phyloP scores from a whole-genome alignment of 768 basidiomycete genomes.

The Auricularia auricula-judae region DNA sequence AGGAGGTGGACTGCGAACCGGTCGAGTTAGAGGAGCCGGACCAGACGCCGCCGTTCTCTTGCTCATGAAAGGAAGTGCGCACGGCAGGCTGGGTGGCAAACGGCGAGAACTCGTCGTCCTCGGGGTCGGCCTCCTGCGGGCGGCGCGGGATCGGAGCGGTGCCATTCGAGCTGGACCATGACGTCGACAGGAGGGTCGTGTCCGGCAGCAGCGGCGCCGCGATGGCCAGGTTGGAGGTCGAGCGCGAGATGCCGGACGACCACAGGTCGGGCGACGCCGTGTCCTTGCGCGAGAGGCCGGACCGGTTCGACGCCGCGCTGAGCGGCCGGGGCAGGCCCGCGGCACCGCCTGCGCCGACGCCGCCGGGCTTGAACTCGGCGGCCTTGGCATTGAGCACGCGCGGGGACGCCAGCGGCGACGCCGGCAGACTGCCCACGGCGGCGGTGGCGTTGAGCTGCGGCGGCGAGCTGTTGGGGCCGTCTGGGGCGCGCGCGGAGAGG shows the following conservation, averaged over 20 bases:
- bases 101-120: constrained; percentile 81
- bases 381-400: constrained; percentile 84
- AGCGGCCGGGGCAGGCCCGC: constrained; percentile 45
- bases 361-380: constrained; percentile 73
- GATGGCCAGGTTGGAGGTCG: constrained; percentile 79
- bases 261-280: constrained; percentile 87
- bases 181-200: constrained; percentile 34
- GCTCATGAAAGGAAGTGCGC: constrained; percentile 32
- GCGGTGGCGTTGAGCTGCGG: constrained; percentile 42
- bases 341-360: too few relatives aligned
- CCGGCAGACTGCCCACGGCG: constrained; percentile 70
- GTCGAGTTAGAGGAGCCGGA: constrained; percentile 36
- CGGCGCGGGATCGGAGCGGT: constrained; percentile 7
- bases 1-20: constrained; percentile 10
- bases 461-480: constrained; percentile 57
- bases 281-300: constrained; percentile 44
- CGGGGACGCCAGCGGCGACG: constrained; percentile 78
- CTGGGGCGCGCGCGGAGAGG: constrained; percentile 29
- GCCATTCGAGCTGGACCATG: neutral
- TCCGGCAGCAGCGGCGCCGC: constrained; percentile 83
- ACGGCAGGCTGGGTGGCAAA: constrained; percentile 35
- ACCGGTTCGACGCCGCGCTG: constrained; percentile 55
- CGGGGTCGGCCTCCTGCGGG: constrained; percentile 14
- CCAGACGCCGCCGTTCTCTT: constrained; percentile 41
- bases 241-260: constrained; percentile 55